phyloP scores from a whole-genome alignment of 1,284 basidiomycete species.

The Trichosporon faecale region DNA sequence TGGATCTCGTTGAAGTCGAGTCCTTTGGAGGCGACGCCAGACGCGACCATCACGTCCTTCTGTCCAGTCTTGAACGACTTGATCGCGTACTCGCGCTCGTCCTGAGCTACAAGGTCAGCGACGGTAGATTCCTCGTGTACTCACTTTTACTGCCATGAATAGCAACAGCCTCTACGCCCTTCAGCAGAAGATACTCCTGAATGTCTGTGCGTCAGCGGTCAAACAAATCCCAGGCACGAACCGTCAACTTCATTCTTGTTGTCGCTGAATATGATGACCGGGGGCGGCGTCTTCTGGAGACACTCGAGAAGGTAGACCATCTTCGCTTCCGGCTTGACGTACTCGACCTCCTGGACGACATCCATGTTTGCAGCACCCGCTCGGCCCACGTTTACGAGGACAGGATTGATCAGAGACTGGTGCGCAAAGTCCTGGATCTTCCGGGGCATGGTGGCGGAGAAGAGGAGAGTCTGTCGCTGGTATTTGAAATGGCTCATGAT shows the following conservation, averaged over 20 bases:
- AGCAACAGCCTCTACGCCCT: constrained; percentile 96
- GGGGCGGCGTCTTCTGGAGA: constrained; percentile 96
- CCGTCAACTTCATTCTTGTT: constrained; percentile 99
- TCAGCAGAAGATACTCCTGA: constrained; percentile 92
- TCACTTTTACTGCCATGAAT: constrained; percentile 96
- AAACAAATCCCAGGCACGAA: constrained; percentile 50
- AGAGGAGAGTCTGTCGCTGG: constrained; percentile 93
- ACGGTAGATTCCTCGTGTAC: constrained; percentile 29
- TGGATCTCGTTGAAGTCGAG: constrained; percentile 97
- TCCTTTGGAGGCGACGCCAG: constrained; percentile 94
- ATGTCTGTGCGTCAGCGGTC: constrained; percentile 63
- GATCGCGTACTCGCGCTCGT: constrained; percentile 98
- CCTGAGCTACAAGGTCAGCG: constrained; percentile 68
- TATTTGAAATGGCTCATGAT: constrained; percentile 99
- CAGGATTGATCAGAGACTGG: constrained; percentile 84
- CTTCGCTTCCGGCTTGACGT: constrained; percentile 98
- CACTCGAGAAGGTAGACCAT: constrained; percentile 98
- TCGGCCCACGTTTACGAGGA: constrained; percentile 95
- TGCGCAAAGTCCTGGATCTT: constrained; percentile 99
- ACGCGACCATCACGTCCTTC: constrained; percentile 99
- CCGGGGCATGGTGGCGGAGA: constrained; percentile 98
- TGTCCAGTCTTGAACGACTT: constrained; percentile 93
- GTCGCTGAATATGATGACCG: constrained; percentile 96
- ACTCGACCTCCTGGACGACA: constrained; percentile 95
- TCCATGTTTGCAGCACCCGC: constrained; percentile 97